These are phyloP conservation scores for Ophiocordyceps sinensis DNA, from an alignment of 2,329 filamentous ascomycete species.

Conservation along the genomic window DNA sequence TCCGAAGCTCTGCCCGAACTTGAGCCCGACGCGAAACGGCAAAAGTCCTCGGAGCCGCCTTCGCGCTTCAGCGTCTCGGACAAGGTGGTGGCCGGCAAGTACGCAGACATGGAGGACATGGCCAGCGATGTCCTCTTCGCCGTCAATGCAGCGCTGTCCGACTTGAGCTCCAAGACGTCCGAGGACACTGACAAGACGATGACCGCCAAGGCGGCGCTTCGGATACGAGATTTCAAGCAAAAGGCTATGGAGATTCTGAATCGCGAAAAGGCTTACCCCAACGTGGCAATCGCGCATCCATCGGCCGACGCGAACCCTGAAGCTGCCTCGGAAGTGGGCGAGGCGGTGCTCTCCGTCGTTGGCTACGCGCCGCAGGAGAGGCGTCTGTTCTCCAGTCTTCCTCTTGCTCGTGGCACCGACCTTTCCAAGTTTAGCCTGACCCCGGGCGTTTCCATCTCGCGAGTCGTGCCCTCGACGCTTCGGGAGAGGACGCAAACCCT, in stretches of 20 bases:
- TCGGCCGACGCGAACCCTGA: conserved; percentile 22
- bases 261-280: conserved; percentile 41
- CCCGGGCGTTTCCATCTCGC: conserved; percentile 47
- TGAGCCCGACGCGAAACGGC: conserved; percentile 45
- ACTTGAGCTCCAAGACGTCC: conserved; percentile 24
- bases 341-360: conserved; percentile 57
- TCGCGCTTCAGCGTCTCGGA: conserved; percentile 32
- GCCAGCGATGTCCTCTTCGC: conserved; percentile 40
- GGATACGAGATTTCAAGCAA: conserved; percentile 43
- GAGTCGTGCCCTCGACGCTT: conserved; percentile 17
- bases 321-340: conserved; percentile 26
- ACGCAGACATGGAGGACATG: conserved; percentile 50
- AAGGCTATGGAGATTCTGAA: conserved; percentile 48
- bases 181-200: conserved; percentile 13
- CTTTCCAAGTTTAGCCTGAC: conserved; percentile 43
- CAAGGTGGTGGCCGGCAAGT: conserved; percentile 35
- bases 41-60: conserved; percentile 35
- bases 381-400: conserved; percentile 78
- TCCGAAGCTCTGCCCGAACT: conserved; percentile 25
- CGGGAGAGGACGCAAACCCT: conserved; percentile 46
- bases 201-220: conserved; percentile 23
- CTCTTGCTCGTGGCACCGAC: conserved; percentile 15
- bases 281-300: conserved; percentile 20
- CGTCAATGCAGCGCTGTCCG: conserved; percentile 31
- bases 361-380: conserved; percentile 61